Evolutionary conservation across 495 filamentous ascomycete species (phyloP).

Genomic region (Lentithecium fluviatile): DNA sequence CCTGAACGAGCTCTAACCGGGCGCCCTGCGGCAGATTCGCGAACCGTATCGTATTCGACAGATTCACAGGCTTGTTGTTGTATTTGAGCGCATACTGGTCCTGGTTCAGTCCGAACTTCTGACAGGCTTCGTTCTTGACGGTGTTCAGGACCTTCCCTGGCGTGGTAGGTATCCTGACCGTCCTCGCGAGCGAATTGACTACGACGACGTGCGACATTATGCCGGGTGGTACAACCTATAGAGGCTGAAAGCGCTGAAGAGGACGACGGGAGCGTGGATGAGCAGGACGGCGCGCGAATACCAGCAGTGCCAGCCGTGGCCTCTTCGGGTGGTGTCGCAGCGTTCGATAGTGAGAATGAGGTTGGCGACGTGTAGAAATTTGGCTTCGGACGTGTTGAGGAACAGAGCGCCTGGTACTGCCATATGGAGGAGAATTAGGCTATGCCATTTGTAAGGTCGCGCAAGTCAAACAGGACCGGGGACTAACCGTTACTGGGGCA

Average conservation of each 20-base stretch:
- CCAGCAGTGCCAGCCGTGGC: conserved; percentile 12
- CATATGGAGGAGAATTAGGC: conserved; percentile 24
- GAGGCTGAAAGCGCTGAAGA: conserved; percentile 12
- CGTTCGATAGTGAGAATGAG: conserved; percentile 10
- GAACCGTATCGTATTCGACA: conserved; percentile 80
- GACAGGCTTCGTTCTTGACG: conserved; percentile 80
- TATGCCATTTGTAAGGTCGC: conserved; percentile 14
- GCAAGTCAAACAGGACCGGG: background rate
- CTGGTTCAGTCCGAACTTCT: conserved; percentile 69
- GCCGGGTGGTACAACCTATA: conserved; percentile 28
- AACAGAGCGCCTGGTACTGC: conserved; percentile 26
- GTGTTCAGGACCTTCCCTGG: conserved; percentile 78
- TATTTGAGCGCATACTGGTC: conserved; percentile 75
- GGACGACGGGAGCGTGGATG: conserved; percentile 9
- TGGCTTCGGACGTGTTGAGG: conserved; percentile 17
- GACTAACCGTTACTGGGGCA: background rate
- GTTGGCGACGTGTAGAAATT: conserved; percentile 17
- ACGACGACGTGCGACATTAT: conserved; percentile 93
- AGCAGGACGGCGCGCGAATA: conserved; percentile 14
- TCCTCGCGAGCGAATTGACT: conserved; percentile 69
- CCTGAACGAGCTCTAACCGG: conserved; percentile 86
- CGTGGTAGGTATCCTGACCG: conserved; percentile 76
- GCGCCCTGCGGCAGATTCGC: conserved; percentile 82
- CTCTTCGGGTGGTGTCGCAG: conserved; percentile 4
- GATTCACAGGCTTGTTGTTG: conserved; percentile 77